Base-by-base conservation (phyloP, 2,329 filamentous ascomycete genomes). In the Lecanicillium sp. region DNA sequence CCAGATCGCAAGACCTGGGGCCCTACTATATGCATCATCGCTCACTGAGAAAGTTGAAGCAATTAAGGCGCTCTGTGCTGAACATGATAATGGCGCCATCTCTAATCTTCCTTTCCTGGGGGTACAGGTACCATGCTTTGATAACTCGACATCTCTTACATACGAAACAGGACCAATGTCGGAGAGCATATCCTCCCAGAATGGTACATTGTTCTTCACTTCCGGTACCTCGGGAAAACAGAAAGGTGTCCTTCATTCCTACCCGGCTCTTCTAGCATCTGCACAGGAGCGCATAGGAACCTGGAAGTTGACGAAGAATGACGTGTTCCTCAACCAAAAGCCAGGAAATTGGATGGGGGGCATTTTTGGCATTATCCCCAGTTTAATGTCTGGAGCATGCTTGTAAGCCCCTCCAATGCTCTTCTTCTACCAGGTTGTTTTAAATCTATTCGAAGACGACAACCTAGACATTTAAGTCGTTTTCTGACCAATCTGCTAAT, bases 201-300 rank as follows among this genome's bases (percentile, higher is more conserved):
- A 31, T 31, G 29, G 29, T n/a, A 31, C 29, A n/a, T 31, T 31
- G 13, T 31, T 31, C 29, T 31, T 31, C 29, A 31, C 29, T 16
- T 31, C 29, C 14, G 29, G 29, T 16, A 31, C 29, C 29, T 31
- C 29, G 6, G 29, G 29, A n/a, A 31, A 31, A n/a, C 29, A 31
- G 13, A 31, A 31, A n/a, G 29, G 29, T 31, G 29, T 31, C 8
- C 15, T 31, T n/a, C 29, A 31, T 31, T 31, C 29, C 29, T 31
- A 31, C 29, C 8, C 29, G 13, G 29, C 29, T 14, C 29, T 31
- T 16, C 29, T 31, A n/a, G 29, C 29, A 31, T 31, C 29, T 6
- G 29, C 29, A 31, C 13, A n/a, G 29, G 29, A 31, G 29, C 29
- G 29, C 29, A 31, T 31, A 14, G 13, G 15, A n/a, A 31, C 29